Base-by-base conservation (phyloP, 768 basidiomycete genomes). In the Candolleomyces eurysporus region DNA sequence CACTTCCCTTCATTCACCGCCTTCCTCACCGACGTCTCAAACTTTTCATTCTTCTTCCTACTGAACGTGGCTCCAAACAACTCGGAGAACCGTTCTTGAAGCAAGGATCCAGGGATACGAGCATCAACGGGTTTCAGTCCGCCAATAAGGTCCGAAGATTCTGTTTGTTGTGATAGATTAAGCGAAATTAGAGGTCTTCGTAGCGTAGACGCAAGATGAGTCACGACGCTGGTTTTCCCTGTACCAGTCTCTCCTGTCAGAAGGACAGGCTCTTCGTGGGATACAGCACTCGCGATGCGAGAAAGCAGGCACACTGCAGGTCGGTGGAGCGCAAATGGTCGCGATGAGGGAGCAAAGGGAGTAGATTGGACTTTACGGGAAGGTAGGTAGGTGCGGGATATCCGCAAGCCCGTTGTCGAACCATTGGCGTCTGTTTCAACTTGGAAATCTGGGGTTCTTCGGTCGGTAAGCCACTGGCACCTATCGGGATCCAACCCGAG, bases 201-300 rank as follows among this genome's bases (percentile, higher is more conserved):
- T 31, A 97, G 82, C n/a, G 91, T 73, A 2, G 87, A 81, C 11
- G 97, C 90, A 32, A 98, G 81, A 67, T 97, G 87, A 3, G 94
- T 91, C 16, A 99, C 85, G 19, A 87, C 84, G 57, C 95, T 96
- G 0, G 97, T 99, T 75, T 99, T 99, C 14, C 97, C 97, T 1
- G 97, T 99, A 19, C 97, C 97, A 2, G 97, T 99, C 78, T 99
- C 97, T 50, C 97, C 97, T 0, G 95, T 94, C 30, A 99, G 82
- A 8, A 99, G 82, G 5, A 96, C 79, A 4, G 97, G 94, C 69
- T 99, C 97, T 14, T 75, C 75, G 49, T 90, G 78, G 0, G 87
- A 79, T 50, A 94, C 79, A 0, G 90, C 84, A 21, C 85, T 87
- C 2, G 87, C 85, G 42, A 98, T 88, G 16, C 92, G 85, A 21